Evolutionary conservation across 495 filamentous ascomycete species (phyloP).

Genomic region (Daldinia grandis): DNA sequence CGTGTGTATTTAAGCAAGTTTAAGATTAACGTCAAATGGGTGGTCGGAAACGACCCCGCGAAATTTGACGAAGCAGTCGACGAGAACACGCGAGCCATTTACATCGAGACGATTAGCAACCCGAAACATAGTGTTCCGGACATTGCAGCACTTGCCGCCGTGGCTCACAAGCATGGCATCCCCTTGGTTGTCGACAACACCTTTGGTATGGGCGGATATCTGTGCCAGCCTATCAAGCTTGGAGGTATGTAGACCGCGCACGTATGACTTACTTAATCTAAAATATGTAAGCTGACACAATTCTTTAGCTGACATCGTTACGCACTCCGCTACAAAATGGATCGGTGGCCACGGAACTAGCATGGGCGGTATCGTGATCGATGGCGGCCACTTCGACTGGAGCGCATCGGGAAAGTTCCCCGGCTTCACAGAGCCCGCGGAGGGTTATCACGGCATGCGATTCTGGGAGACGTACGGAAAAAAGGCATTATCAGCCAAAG

Average conservation of each 20-base stretch:
- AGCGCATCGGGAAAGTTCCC: slow-evolving; percentile 52
- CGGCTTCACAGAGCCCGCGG: slow-evolving; percentile 52
- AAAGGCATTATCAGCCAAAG: slow-evolving; percentile 50
- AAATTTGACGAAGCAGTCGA: slow-evolving; percentile 51
- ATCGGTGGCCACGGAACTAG: slow-evolving; percentile 55
- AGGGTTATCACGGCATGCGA: slow-evolving; percentile 54
- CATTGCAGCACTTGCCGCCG: slow-evolving; percentile 51
- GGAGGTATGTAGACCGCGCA: slow-evolving; percentile 39
- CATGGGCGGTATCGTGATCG: slow-evolving; percentile 56
- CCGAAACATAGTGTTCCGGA: slow-evolving; percentile 55
- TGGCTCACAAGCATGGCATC: slow-evolving; percentile 53
- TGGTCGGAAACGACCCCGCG: slow-evolving; percentile 49
- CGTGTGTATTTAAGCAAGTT: slow-evolving; percentile 54
- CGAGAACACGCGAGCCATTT: slow-evolving; percentile 52
- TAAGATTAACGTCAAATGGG: slow-evolving; percentile 52
- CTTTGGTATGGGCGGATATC: slow-evolving; percentile 55
- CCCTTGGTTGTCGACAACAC: slow-evolving; percentile 55
- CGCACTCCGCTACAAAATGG: slow-evolving; percentile 55
- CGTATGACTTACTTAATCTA: neutral
- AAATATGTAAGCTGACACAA: slow-evolving; percentile 34
- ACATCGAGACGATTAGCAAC: slow-evolving; percentile 55
- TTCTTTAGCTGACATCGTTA: slow-evolving; percentile 52
- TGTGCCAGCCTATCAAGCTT: slow-evolving; percentile 50
- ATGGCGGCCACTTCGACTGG: slow-evolving; percentile 56
- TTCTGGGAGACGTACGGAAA: slow-evolving; percentile 56